Base-by-base conservation (phyloP, 2,329 filamentous ascomycete species). In the Beauveria pseudobassiana region DNA sequence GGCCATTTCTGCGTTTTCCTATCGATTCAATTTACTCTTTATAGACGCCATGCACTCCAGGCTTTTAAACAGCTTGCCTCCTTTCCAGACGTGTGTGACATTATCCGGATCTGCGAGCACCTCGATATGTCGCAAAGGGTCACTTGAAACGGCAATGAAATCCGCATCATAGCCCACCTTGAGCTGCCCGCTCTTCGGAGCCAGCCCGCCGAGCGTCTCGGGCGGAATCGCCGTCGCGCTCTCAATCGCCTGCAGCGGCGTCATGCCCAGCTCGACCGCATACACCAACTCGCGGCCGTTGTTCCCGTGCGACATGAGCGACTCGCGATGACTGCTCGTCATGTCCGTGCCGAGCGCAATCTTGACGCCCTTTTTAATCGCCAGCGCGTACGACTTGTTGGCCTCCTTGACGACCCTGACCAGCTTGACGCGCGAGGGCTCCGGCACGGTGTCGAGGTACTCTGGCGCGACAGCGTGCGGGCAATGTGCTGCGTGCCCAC, bases 291-390 rank as follows among this genome's bases (percentile, higher is more conserved):
- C 79, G 50, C 71, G 73, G 5, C 75, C 78, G 64, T 78, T 78
- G 48, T 70, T 74, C 2, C 78, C 78, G 62, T 77, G 76, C 2
- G 71, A 63, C 12, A 74, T 63, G 12, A 65, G 67, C 8, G 70
- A 69, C 18, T 63, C 65, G 38, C 64, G 67, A 43, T 70, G 68
- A 65, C 74, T 76, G 63, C 74, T 72, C 45, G 69, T 69, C 52
- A 74, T 74, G 64, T 82, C 79, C 1, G 79, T 81, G 0, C 80
- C 79, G 1, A 81, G 69, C 7, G 79, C 80, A 18, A 80, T 74
- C 61, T 73, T 77, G 54, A 81, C 74, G 1, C 78, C 77, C 8
- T 67, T 69, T 49, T 72, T 67, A 52, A 81, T 72, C 2, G 78
- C 80, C 30, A 78, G 64, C 50, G 69, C 67, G 66, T 79, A 78